Evolutionary conservation across 2,329 filamentous ascomycete genomes (phyloP), one percentile per base, ranked within the genome.

Genomic region (Arachnomyces sp.): DNA sequence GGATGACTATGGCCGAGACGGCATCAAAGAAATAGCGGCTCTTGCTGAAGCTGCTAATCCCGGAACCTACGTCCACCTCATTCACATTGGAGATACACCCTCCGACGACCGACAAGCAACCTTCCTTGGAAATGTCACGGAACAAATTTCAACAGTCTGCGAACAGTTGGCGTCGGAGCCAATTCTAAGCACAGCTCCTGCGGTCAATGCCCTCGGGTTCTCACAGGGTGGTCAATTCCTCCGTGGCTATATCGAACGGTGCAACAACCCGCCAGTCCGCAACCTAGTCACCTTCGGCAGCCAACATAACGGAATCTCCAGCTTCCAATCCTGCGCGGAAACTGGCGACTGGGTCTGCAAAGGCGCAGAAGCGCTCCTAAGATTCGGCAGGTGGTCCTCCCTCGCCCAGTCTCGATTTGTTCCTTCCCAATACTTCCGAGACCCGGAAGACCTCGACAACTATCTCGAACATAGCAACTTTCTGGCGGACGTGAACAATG

Each of bases 171-270:
- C 82, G 43, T 58, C 73, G 0, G 77, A 95, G 58, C 82, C 82
- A 1, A 84, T 94, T 60, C 76, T 95, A 12, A 82, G 82, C 42
- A 84, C 82, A 5, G 84, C 85, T 0, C 84, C 84, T 0, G 86
- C 82, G 47, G 73, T 95, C 57, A 92, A 96, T 64, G 90, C 89
- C 28, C 68, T 98, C 28, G 92, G 92, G 18, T 95, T 98, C 70
- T 92, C 84, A 11, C 92, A 98, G 64, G 92, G 92, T 47, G 92
- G 92, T 1, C 86, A 94, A 61, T 95, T 98, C 68, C 75, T 98
- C n/a, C 81, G 92, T 43, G 92, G 76, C 16, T 89, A 94, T 60
- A 71, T 94, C 48, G 81, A 98, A 71, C 77, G 86, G 32, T 98
- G 92, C 71, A 92, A 88, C 60, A 56, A 54, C 28, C 81, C 87